phyloP scores from a whole-genome alignment of 2,329 filamentous ascomycete genomes.

The Phialophora verrucosa region DNA sequence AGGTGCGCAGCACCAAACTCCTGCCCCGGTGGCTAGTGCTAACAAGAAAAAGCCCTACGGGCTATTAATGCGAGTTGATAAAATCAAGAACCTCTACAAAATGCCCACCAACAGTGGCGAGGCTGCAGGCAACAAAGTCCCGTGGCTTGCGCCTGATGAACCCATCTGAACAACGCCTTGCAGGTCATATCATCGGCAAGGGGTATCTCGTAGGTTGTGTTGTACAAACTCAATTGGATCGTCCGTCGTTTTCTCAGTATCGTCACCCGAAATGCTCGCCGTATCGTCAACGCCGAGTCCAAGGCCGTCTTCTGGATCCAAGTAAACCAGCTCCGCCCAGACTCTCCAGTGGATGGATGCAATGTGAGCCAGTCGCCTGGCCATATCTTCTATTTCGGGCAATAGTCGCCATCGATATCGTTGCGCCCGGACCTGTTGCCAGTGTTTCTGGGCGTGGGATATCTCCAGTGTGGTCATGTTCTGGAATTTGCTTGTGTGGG shows the following conservation, averaged over 20 bases:
- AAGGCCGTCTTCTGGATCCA: slow-evolving; percentile 12
- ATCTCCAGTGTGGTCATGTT: slow-evolving; percentile 52
- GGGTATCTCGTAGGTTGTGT: slow-evolving; percentile 5
- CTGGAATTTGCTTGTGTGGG: slow-evolving; percentile 47
- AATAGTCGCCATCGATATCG: slow-evolving; percentile 38
- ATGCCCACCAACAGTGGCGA: background rate
- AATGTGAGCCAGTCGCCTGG: slow-evolving; percentile 80
- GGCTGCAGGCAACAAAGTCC: background rate
- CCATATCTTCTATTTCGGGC: slow-evolving; percentile 58
- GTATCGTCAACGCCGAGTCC: slow-evolving; percentile 6
- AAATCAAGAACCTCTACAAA: background rate
- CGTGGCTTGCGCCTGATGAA: slow-evolving; percentile 1
- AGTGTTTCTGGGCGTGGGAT: slow-evolving; percentile 49
- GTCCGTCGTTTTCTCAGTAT: background rate
- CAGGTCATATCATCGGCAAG: slow-evolving; percentile 5
- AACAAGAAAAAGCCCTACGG: background rate
- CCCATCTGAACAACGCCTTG: slow-evolving; percentile 10
- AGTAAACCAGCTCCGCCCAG: slow-evolving; percentile 78
- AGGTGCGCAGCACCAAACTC: background rate
- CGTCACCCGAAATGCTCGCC: slow-evolving; percentile 1
- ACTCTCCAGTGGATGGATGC: slow-evolving; percentile 88
- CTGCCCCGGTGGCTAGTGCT: background rate
- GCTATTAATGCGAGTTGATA: slow-evolving; percentile 1
- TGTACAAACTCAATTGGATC: slow-evolving; percentile 11
- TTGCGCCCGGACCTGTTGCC: slow-evolving; percentile 35